Evolutionary conservation across 352 stramenopile species (phyloP).

Genomic region (Globisporangium sylvaticum): DNA sequence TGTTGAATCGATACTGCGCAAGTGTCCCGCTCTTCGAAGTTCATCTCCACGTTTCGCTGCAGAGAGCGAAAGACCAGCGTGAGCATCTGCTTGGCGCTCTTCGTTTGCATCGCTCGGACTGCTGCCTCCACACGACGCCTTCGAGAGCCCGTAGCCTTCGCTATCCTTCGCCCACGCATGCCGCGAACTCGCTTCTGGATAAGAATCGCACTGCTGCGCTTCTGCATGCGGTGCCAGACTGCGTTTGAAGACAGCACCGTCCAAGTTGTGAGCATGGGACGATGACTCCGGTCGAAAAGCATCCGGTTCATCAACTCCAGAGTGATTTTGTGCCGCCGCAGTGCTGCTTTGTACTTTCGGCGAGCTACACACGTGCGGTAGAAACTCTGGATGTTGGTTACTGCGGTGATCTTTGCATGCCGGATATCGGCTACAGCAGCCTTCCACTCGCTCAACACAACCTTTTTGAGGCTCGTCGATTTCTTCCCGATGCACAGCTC

Average conservation of each 20-base stretch:
- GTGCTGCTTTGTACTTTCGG: conserved; percentile 31
- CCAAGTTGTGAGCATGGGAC: conserved; percentile 31
- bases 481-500: conserved; percentile 31
- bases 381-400: conserved; percentile 35
- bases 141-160: conserved; percentile 32
- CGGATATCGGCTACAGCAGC: conserved; percentile 1
- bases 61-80: conserved; percentile 29
- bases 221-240: conserved; percentile 42
- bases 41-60: conserved; percentile 29
- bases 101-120: conserved; percentile 28
- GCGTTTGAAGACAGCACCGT: conserved; percentile 39
- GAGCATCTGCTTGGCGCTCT: conserved; percentile 31
- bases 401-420: conserved; percentile 13
- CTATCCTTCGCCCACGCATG: conserved; percentile 31
- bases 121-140: conserved; percentile 31
- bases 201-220: conserved; percentile 33
- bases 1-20: conserved; percentile 37
- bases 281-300: conserved; percentile 30
- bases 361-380: conserved; percentile 31
- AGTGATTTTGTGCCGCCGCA: conserved; percentile 41
- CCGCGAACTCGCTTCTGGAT: conserved; percentile 52
- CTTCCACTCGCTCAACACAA: conserved; percentile 24
- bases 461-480: conserved; percentile 11
- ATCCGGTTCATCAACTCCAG: conserved; percentile 47
- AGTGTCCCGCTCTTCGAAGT: conserved; percentile 18